Evolutionary conservation across 73 alveolate genomes (phyloP).

Genomic region (Tetrahymena elliotti): DNA sequence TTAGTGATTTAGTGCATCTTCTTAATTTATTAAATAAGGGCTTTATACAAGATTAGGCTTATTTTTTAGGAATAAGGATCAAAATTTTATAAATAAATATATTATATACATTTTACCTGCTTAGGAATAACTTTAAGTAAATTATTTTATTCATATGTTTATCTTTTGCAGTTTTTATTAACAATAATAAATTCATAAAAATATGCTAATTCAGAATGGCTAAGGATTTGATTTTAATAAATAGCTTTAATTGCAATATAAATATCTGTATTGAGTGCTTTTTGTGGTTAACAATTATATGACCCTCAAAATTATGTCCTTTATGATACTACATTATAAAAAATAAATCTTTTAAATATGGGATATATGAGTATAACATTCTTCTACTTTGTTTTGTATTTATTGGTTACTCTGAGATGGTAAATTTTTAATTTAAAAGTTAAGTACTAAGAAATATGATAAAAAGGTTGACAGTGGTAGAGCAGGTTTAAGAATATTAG

Average conservation of each 20-base stretch:
- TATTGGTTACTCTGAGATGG: background rate
- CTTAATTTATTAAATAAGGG: background rate
- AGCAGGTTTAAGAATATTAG: background rate
- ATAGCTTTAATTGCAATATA: background rate
- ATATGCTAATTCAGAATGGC: no score
- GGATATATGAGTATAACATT: background rate
- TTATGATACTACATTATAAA: background rate
- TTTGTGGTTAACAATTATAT: background rate
- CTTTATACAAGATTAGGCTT: background rate
- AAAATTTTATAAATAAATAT: background rate
- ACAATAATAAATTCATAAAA: no score
- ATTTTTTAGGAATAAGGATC: background rate
- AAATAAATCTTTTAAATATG: background rate
- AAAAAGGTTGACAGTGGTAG: background rate
- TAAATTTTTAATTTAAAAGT: background rate
- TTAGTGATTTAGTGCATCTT: background rate
- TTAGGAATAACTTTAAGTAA: background rate
- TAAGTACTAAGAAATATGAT: background rate
- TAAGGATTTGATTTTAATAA: background rate
- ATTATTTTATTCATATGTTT: background rate
- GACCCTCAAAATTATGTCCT: background rate
- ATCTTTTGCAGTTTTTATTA: background rate
- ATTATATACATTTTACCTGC: background rate
- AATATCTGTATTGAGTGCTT: background rate
- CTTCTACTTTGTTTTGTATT: background rate